Conservation (phyloP, 2,329 filamentous ascomycete species). For the Mycosphaerella sp. region DNA sequence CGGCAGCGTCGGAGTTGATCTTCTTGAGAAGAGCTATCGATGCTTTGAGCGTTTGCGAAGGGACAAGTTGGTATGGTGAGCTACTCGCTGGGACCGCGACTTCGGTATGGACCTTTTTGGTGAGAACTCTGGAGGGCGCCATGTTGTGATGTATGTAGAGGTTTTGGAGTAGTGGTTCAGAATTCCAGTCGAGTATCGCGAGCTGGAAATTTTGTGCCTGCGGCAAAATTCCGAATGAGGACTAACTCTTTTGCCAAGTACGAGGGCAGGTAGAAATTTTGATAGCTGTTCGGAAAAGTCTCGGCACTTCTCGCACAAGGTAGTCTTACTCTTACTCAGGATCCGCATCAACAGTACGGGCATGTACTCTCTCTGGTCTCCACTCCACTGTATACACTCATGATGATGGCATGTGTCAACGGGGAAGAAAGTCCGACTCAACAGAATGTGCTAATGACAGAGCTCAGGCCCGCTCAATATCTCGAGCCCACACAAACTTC, state of each 20-base stretch:
- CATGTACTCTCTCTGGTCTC: neutral
- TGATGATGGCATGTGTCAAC: neutral
- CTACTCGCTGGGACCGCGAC: conserved; percentile 18
- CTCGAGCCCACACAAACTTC: conserved; percentile 12
- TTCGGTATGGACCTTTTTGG: conserved; percentile 29
- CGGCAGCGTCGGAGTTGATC: conserved; percentile 37
- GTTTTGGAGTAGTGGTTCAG: neutral
- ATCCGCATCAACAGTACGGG: too few relatives aligned
- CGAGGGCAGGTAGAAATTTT: too few relatives aligned
- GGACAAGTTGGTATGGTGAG: conserved; percentile 40
- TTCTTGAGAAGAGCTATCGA: conserved; percentile 53
- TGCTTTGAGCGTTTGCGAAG: conserved; percentile 50
- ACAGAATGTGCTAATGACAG: neutral
- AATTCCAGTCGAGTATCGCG: neutral
- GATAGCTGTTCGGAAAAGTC: too few relatives aligned
- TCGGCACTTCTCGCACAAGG: too few relatives aligned
- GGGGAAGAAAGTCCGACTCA: neutral
- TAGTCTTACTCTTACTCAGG: too few relatives aligned
- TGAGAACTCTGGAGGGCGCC: conserved; percentile 32
- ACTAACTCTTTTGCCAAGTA: too few relatives aligned
- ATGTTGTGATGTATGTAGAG: conserved; percentile 13
- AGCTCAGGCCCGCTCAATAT: conserved; percentile 23
- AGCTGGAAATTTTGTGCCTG: neutral
- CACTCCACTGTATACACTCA: neutral
- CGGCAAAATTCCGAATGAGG: too few relatives aligned